A percentile compares a stretch with the other conserved stretches of the same genome.
These are phyloP conservation scores for Ramichloridium luteum DNA, from an alignment of 2,329 filamentous ascomycete genomes.

Conservation along the genomic window DNA sequence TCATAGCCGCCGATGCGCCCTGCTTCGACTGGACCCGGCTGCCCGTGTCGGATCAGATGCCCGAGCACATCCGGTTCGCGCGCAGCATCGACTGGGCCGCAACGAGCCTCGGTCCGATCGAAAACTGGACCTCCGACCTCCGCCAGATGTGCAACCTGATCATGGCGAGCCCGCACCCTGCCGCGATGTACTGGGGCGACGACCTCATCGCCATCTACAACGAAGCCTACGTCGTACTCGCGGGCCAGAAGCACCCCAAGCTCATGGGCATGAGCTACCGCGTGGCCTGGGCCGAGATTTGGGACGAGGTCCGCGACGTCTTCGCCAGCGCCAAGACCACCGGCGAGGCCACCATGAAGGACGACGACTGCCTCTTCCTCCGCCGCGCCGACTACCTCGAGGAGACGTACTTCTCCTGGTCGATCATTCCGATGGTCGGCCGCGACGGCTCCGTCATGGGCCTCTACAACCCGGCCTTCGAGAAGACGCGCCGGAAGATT, in stretches of 20 bases:
- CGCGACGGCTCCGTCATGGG: constrained; percentile 60
- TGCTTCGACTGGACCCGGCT: constrained; percentile 77
- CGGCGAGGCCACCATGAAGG: constrained; percentile 72
- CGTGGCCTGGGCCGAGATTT: constrained; percentile 46
- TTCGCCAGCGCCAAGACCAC: constrained; percentile 55
- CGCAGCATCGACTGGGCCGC: constrained; percentile 60
- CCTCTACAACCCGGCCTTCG: constrained; percentile 68
- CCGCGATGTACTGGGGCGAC: constrained; percentile 55
- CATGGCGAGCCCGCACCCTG: constrained; percentile 59
- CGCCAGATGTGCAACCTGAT: constrained; percentile 70
- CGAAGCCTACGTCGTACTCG: constrained; percentile 57
- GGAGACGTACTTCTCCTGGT: constrained; percentile 76
- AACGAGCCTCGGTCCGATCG: constrained; percentile 64
- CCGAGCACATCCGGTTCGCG: constrained; percentile 60
- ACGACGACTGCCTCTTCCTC: constrained; percentile 67
- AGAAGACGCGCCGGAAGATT: constrained; percentile 67
- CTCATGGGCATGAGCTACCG: constrained; percentile 63
- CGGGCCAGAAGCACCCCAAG: constrained; percentile 62
- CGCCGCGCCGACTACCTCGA: constrained; percentile 57
- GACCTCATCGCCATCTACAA: constrained; percentile 60
- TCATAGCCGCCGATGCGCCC: constrained; percentile 23
- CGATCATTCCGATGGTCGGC: constrained; percentile 64
- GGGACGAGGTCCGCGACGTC: constrained; percentile 55
- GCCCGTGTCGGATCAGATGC: constrained; percentile 49
- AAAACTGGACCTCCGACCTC: constrained; percentile 58